A percentile compares a stretch with the other conserved stretches of the same genome.
Evolutionary conservation across 2,329 filamentous ascomycete genomes (phyloP).

Genomic region (Aureobasidium lini): DNA sequence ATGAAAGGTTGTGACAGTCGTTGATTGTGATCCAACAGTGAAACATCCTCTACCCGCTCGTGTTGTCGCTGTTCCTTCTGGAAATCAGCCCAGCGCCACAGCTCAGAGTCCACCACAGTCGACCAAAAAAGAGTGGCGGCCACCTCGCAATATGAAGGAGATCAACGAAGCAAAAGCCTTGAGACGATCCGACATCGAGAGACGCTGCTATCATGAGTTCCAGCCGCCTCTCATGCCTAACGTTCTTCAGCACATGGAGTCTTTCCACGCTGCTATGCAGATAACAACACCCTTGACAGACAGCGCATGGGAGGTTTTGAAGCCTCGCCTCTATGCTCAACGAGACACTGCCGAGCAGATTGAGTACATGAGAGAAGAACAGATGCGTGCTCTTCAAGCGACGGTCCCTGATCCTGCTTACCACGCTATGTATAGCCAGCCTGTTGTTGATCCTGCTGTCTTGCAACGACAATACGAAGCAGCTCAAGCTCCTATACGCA

Average conservation of each 20-base stretch:
- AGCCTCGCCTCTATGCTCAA: constrained; percentile 60
- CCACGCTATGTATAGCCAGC: constrained; percentile 42
- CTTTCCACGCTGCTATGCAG: constrained; percentile 66
- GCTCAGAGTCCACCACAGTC: constrained; percentile 7
- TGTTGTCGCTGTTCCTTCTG: constrained; percentile 10
- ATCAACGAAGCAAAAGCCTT: constrained; percentile 56
- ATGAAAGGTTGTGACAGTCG: not conserved
- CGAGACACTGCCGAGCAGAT: constrained; percentile 55
- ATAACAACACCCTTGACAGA: constrained; percentile 62
- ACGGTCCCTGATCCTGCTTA: constrained; percentile 41
- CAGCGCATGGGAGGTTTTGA: constrained; percentile 60
- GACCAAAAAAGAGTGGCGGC: constrained; percentile 6
- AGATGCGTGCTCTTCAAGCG: constrained; percentile 32
- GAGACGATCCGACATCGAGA: constrained; percentile 64
- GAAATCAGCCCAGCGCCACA: not conserved
- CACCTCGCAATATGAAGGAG: constrained; percentile 50
- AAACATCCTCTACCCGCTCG: constrained; percentile 13
- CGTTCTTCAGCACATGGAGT: constrained; percentile 61
- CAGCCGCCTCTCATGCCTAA: constrained; percentile 56
- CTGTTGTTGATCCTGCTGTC: constrained; percentile 48
- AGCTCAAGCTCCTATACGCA: constrained; percentile 58
- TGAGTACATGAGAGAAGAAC: constrained; percentile 41
- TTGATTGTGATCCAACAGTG: constrained; percentile 19
- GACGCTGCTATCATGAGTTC: constrained; percentile 54
- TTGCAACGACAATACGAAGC: constrained; percentile 65